Conservation (phyloP, 768 basidiomycete genomes). For the Tephrocybe sp. region DNA sequence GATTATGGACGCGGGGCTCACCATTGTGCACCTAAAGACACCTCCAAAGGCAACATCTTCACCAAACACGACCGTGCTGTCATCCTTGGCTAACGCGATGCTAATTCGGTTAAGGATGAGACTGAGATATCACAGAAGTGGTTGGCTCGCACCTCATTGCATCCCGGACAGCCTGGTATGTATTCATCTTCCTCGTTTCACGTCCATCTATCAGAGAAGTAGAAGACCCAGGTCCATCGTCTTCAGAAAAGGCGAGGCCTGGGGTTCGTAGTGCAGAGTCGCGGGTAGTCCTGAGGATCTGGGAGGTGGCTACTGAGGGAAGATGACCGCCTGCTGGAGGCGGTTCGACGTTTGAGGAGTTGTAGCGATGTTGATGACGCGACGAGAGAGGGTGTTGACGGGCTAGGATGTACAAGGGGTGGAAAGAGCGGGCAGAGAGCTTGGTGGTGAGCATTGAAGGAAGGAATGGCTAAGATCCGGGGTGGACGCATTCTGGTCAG, state of each 20-base stretch:
- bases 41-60: conserved; percentile 93
- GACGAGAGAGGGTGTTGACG: conserved; percentile 3
- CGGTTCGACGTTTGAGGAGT: conserved; percentile 55
- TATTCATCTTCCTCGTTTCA: conserved; percentile 93
- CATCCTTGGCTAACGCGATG: conserved; percentile 81
- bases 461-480: conserved; percentile 44
- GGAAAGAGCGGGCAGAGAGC: conserved; percentile 24
- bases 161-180: conserved; percentile 90
- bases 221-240: conserved; percentile 41
- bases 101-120: conserved; percentile 32
- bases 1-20: conserved; percentile 27
- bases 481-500: conserved; percentile 14
- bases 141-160: conserved; percentile 64
- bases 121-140: not conserved
- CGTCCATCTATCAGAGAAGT: conserved; percentile 62
- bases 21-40: conserved; percentile 93
- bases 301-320: conserved; percentile 68
- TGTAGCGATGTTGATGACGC: conserved; percentile 38
- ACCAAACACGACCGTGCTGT: conserved; percentile 86
- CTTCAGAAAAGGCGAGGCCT: conserved; percentile 70
- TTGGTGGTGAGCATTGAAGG: conserved; percentile 37
- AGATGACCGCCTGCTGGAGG: conserved; percentile 81
- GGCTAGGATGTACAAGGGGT: conserved; percentile 20
- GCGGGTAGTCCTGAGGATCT: conserved; percentile 60
- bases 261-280: conserved; percentile 72